These are phyloP conservation scores for Plasmodium fragile DNA, from an alignment of 169 alveolate genomes.

Conservation along the genomic window DNA sequence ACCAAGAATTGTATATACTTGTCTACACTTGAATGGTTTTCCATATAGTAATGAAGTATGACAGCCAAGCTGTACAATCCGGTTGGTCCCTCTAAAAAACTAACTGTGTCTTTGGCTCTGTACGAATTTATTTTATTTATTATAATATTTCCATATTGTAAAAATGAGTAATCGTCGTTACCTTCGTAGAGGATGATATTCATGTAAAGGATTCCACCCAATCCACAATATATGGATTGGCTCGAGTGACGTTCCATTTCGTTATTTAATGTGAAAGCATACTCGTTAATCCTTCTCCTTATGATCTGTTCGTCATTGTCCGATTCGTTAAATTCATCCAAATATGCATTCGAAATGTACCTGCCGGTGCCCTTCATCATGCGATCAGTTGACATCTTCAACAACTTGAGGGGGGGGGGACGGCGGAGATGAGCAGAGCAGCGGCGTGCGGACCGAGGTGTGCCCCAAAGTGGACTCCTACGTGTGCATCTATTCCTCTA, in stretches of 20 bases:
- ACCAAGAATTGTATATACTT: constrained; percentile 21
- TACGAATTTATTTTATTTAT: constrained; percentile 8
- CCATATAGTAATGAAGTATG: constrained; percentile 46
- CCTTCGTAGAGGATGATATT: constrained; percentile 35
- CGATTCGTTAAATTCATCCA: constrained; percentile 38
- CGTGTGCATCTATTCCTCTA: not conserved
- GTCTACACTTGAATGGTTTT: constrained; percentile 15
- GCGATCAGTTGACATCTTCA: not conserved
- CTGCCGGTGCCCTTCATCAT: constrained; percentile 13
- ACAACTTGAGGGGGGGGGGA: not conserved
- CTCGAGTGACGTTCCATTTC: constrained; percentile 20
- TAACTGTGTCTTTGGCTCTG: constrained; percentile 13
- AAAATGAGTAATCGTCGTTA: constrained; percentile 20
- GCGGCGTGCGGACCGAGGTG: not conserved
- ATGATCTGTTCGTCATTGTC: constrained; percentile 6
- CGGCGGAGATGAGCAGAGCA: not conserved
- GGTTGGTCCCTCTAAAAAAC: constrained; percentile 37
- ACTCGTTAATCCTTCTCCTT: constrained; percentile 43
- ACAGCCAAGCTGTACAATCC: constrained; percentile 47
- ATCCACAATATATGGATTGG: constrained; percentile 45
- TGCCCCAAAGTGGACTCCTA: not conserved
- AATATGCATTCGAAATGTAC: constrained; percentile 16
- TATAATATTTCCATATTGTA: constrained; percentile 28
- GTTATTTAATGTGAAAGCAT: constrained; percentile 4
- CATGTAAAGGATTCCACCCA: constrained; percentile 72